Base-by-base conservation (phyloP, 1,284 basidiomycete genomes). In the Pseudozyma hubeiensis region DNA sequence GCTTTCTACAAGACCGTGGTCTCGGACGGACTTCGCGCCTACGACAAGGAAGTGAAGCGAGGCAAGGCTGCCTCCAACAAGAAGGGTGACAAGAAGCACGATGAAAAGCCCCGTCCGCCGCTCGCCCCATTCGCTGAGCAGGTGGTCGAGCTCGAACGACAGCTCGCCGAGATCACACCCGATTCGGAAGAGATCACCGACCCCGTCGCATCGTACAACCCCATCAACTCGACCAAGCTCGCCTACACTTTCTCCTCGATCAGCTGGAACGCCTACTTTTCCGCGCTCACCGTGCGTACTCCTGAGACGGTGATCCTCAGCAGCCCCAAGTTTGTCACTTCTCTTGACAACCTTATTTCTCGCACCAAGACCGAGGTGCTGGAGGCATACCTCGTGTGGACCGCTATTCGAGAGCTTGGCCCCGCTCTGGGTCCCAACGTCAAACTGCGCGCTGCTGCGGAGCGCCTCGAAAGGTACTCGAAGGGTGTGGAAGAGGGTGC, bases 191-290 rank as follows among this genome's bases (percentile, higher is more conserved):
- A 86, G 62, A 81, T 88, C 46, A 85, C 83, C 65, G 87, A 98
- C 82, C 96, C 95, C 0, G 87, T 93, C 57, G 90, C 88, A 48
- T 92, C 93, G 0, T 98, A 99, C 87, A 97, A 99, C 84, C 94
- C 94, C 3, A 64, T 87, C 88, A 59, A 91, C 55, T 87, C 96
- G 53, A 89, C 90, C n/a, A 86, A 88, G 8, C 86, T 90, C 5
- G 86, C 77, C 29, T 53, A 75, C 48, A 73, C 80, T 7, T 78
- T 97, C 16, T 88, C 91, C 1, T 89, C 93, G 80, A 88, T 98
- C 75, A 88, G 92, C 79, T 93, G 97, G 86, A 87, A 89, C 0
- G 87, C 89, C 33, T 97, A 97, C 85, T 90, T 98, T 68, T 89
- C 93, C 1, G 87, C 91, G 0, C 93, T 94, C 80, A 89, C 91